phyloP scores from a whole-genome alignment of 768 basidiomycete genomes.

The Trametes maxima region DNA sequence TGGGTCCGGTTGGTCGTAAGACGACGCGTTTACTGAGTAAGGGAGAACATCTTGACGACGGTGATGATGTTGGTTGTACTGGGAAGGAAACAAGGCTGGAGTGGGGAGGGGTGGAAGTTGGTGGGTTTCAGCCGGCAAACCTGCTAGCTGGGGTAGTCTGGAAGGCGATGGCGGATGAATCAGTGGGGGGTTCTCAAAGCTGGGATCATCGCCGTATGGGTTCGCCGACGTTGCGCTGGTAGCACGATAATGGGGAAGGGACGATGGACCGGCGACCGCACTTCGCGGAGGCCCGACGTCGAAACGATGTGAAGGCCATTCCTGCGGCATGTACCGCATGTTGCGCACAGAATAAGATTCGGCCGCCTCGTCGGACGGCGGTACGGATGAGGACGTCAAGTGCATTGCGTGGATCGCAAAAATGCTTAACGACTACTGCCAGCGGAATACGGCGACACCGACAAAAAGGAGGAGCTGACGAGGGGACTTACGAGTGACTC shows the following conservation, averaged over 20 bases:
- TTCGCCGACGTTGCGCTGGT: slow-evolving; percentile 23
- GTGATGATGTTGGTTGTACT: slow-evolving; percentile 23
- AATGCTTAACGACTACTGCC: slow-evolving; percentile 25
- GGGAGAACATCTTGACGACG: slow-evolving; percentile 31
- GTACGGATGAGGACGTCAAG: slow-evolving; percentile 12
- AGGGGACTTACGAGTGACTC: slow-evolving; percentile 19
- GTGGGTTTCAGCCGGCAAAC: slow-evolving; percentile 22
- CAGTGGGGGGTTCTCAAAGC: slow-evolving; percentile 30
- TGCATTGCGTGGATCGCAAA: slow-evolving; percentile 16
- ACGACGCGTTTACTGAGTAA: slow-evolving; percentile 30
- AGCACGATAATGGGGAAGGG: slow-evolving; percentile 20
- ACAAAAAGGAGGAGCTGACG: slow-evolving; percentile 9
- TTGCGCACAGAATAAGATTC: slow-evolving; percentile 19
- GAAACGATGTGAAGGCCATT: slow-evolving; percentile 19
- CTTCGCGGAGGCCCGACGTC: not conserved
- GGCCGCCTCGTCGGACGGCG: slow-evolving; percentile 19
- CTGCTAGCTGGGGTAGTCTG: slow-evolving; percentile 28
- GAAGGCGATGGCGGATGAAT: slow-evolving; percentile 30
- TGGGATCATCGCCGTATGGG: slow-evolving; percentile 22
- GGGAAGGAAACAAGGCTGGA: slow-evolving; percentile 33
- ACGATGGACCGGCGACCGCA: slow-evolving; percentile 10
- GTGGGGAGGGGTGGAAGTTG: slow-evolving; percentile 19
- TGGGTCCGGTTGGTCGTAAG: slow-evolving; percentile 29
- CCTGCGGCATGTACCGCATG: slow-evolving; percentile 23
- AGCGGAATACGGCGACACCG: slow-evolving; percentile 24